Base-by-base conservation (phyloP, 164 flowering plant species). In the Vitis rotundifolia region DNA sequence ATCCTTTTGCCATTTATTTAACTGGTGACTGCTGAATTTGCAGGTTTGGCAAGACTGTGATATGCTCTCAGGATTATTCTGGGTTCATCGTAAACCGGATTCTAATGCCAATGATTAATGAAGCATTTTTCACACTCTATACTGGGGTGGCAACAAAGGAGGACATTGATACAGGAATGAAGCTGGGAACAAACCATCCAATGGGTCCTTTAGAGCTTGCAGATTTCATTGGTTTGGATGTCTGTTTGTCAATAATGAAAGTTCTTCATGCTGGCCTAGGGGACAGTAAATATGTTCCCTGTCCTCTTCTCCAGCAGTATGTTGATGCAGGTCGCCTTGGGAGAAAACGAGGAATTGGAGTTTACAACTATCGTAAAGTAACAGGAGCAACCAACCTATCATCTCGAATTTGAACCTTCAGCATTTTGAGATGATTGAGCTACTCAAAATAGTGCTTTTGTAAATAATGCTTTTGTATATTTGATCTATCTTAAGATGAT, bases 191-290 rank as follows among this genome's bases (percentile, higher is more conserved):
- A 53, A 93, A 91, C 76, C 99, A 95, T 70, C 97, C 95, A n/a
- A 93, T 93, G 98, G 97, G 97, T 63, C 99, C 99, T 56, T 77
- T 95, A 50, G 86, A 85, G 79, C 97, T 95, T 72, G 99, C 99
- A 47, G 97, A 95, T 81, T 89, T 93, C 75, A 95, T 95, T 63
- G 98, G 98, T 44, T 75, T 93, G 66, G 98, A 95, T 79, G 84
- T 88, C 47, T 93, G 98, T 76, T 77, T 95, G 70, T 90, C 97
- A 3, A 88, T 93, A 50, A 82, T 90, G 92, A 90, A 77, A 80
- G 97, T 93, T 74, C 97, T 95, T 73, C 97, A 93, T 64, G 75
- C 78, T 62, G 97, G 97, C 47, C 84, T 93, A 1, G 97, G 95
- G n/a, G 97, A 90, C 67, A 75, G 64, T 70, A 93, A 88, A 78